Evolutionary conservation across 208 protist species (phyloP).

Genomic region (Leishmania arabica): DNA sequence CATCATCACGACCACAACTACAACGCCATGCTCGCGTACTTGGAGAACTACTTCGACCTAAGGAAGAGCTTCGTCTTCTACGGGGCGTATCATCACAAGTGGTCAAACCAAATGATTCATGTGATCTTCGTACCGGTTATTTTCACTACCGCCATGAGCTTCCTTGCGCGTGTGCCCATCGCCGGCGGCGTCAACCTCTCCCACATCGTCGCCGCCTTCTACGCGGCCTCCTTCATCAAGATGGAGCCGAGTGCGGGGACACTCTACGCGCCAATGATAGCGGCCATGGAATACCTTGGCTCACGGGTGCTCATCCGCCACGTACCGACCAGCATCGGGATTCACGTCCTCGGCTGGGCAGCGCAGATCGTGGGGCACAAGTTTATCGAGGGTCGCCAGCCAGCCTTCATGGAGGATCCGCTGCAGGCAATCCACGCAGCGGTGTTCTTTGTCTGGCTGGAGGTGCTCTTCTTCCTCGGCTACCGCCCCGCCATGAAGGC

Average conservation of each 20-base stretch:
- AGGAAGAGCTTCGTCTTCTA: conserved; percentile 76
- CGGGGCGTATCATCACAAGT: conserved; percentile 65
- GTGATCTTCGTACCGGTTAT: conserved; percentile 78
- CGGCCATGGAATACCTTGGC: conserved; percentile 43
- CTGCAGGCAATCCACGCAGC: conserved; percentile 69
- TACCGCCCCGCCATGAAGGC: conserved; percentile 56
- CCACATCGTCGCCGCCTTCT: conserved; percentile 45
- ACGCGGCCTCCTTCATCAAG: conserved; percentile 56
- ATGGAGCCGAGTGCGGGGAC: conserved; percentile 66
- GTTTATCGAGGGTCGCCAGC: conserved; percentile 47
- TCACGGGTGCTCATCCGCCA: conserved; percentile 27
- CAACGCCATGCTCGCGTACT: conserved; percentile 32
- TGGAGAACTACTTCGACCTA: conserved; percentile 63
- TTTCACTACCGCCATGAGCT: conserved; percentile 61
- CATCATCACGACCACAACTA: background rate
- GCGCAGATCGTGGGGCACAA: conserved; percentile 75
- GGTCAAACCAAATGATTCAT: conserved; percentile 73
- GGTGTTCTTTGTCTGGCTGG: conserved; percentile 74
- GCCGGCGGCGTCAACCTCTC: conserved; percentile 45
- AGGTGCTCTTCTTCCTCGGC: conserved; percentile 77
- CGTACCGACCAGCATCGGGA: conserved; percentile 30
- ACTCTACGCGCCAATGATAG: conserved; percentile 52
- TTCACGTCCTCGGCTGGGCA: conserved; percentile 53
- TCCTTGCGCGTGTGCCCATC: conserved; percentile 41
- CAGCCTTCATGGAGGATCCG: conserved; percentile 78